These are phyloP conservation scores for Persicaria maculosa DNA, from an alignment of 148 eudicot genomes.

Conservation along the genomic window DNA sequence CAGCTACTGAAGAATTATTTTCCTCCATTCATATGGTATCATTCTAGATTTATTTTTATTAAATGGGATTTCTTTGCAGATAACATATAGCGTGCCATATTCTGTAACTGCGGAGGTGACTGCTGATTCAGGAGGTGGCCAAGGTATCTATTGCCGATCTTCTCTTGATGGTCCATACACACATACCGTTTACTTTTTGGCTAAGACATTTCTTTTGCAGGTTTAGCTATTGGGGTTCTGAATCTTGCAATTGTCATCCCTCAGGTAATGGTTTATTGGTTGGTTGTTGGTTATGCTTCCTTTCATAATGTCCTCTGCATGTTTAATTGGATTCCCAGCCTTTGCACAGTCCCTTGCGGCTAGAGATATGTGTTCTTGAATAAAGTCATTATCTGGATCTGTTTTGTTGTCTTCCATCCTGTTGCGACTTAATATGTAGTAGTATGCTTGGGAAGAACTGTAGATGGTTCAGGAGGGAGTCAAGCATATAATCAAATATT, in stretches of 20 bases:
- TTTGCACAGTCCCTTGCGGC: neutral
- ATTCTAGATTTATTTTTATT: neutral
- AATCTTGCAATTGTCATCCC: constrained; percentile 96
- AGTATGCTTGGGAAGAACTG: neutral
- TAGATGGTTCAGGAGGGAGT: neutral
- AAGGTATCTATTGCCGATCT: constrained; percentile 42
- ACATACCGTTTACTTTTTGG: constrained; percentile 11
- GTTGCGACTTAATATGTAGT: neutral
- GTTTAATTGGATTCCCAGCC: neutral
- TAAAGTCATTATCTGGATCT: neutral
- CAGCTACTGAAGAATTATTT: neutral
- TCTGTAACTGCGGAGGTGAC: constrained; percentile 90
- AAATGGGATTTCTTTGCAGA: constrained; percentile 28
- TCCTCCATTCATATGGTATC: neutral
- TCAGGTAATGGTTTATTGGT: constrained; percentile 45
- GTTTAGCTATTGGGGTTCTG: constrained; percentile 91
- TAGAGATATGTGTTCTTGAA: neutral
- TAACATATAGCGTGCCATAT: constrained; percentile 92
- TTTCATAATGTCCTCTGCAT: neutral
- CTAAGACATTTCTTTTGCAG: constrained; percentile 35
- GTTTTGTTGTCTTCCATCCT: no score
- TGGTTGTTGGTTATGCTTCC: neutral
- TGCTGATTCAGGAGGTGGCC: constrained; percentile 97
- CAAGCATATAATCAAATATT: neutral
- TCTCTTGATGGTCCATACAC: neutral